Base-by-base conservation (phyloP, 108 stramenopile species). In the Skeletonema marinoi region DNA sequence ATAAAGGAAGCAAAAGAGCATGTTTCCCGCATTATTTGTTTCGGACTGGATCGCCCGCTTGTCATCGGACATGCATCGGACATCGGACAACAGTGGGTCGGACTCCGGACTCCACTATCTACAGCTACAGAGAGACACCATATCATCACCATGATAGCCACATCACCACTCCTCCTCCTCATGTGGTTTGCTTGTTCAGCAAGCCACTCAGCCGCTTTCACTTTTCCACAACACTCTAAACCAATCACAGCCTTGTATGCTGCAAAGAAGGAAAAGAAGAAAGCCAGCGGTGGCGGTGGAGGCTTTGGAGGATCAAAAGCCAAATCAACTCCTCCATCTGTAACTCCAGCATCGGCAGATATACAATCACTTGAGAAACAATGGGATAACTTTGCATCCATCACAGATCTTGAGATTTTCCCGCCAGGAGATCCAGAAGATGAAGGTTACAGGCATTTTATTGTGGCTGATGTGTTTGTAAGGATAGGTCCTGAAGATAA, bases 381-480 rank as follows among this genome's bases (percentile, higher is more conserved):
- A 46, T 84, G 83, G 83, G 83, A 84, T 32, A 56, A 46, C 33
- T 84, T 84, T 75, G 78, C 74, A 13, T 42, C 67, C 33, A 80
- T 84, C 31, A 84, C 83, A 2, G 78, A 84, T 74, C 61, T 84
- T 14, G 83, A 84, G 56, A 84, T 84, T 44, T 29, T 30, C 25
- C 78, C 78, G 2, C 19, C 31, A 10, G 73, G 78, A 14, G 13
- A 79, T 75, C 82, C 82, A 0, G 77, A 78, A 3, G 82, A 83
- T 44, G 82, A 83, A 4, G 77, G 78, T 36, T 83, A 78, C 30
- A 46, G 54, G 29, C 46, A 79, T 31, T 84, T 84, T 30, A 74
- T 75, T 46, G 83, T 84, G 2, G 62, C 62, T 11, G 83, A 84
- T 32, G 74, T 84, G 3, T 79, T 79, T 48, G 78, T 79, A 6